These are phyloP conservation scores for Hexamita inflata DNA, from an alignment of 208 protist species.

Conservation along the genomic window DNA sequence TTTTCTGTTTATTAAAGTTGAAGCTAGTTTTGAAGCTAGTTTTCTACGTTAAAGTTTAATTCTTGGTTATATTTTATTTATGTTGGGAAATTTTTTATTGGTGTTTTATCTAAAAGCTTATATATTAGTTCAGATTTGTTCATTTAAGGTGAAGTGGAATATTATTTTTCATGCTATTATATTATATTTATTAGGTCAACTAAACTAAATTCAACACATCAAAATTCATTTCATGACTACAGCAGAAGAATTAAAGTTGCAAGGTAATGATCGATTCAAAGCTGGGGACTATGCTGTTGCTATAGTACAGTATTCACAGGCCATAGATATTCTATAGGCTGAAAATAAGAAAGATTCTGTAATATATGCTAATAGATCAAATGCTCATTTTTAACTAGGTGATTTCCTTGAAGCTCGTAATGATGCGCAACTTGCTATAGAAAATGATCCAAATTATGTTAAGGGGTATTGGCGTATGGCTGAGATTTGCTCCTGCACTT, in stretches of 20 bases:
- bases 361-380: neutral
- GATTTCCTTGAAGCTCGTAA: constrained; percentile 2
- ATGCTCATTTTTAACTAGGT: constrained; percentile 8
- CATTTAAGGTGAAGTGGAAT: too few species aligned
- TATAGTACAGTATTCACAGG: neutral
- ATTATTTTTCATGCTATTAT: too few species aligned
- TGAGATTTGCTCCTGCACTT: neutral
- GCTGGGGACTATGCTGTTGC: neutral
- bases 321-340: neutral
- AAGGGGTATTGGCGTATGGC: constrained; percentile 24
- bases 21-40: too few species aligned
- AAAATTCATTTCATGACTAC: too few species aligned
- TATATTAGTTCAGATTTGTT: too few species aligned
- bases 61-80: too few species aligned
- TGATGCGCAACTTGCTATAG: neutral
- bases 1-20: too few species aligned
- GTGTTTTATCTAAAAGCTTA: too few species aligned
- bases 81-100: too few species aligned
- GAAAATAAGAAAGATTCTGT: neutral
- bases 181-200: too few species aligned
- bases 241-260: constrained; percentile 2
- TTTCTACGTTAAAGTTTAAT: too few species aligned
- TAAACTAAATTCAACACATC: too few species aligned
- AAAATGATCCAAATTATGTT: neutral
- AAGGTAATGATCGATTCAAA: neutral